A percentile compares a stretch with the other conserved stretches of the same genome.
These are phyloP conservation scores for Patellifolia procumbens DNA, from an alignment of 179 eudicot species.

Conservation along the genomic window DNA sequence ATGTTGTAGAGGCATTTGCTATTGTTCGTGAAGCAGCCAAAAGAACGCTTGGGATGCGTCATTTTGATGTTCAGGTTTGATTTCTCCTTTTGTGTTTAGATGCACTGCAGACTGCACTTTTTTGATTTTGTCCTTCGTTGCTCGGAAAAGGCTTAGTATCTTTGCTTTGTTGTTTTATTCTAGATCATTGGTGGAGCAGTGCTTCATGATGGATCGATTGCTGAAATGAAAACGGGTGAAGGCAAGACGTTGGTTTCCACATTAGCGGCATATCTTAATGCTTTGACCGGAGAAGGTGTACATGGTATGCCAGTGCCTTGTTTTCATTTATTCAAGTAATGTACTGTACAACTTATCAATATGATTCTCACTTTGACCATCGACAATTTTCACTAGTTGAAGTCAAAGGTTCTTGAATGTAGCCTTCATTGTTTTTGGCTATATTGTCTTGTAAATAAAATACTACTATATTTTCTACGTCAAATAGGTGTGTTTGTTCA, in stretches of 20 bases:
- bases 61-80: conserved; percentile 97
- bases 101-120: background rate
- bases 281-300: conserved; percentile 94
- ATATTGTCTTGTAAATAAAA: background rate
- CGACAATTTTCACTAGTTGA: background rate
- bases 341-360: background rate
- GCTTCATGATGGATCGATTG: conserved; percentile 97
- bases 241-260: conserved; percentile 99
- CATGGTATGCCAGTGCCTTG: conserved; percentile 58
- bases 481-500: too few relatives aligned
- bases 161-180: conserved; percentile 16
- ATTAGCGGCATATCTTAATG: conserved; percentile 98
- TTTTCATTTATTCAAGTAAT: background rate
- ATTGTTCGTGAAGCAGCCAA: conserved; percentile 98
- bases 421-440: background rate
- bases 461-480: too few relatives aligned
- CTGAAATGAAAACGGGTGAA: conserved; percentile 99
- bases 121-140: background rate
- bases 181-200: conserved; percentile 99
- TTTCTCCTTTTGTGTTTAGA: conserved; percentile 9
- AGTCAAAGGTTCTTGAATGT: background rate
- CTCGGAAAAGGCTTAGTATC: background rate
- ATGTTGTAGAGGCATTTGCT: conserved; percentile 85
- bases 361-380: background rate
- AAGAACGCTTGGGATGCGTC: conserved; percentile 98